These are phyloP conservation scores for Sclerotinia nivalis DNA, from an alignment of 2,329 filamentous ascomycete genomes.

Conservation along the genomic window DNA sequence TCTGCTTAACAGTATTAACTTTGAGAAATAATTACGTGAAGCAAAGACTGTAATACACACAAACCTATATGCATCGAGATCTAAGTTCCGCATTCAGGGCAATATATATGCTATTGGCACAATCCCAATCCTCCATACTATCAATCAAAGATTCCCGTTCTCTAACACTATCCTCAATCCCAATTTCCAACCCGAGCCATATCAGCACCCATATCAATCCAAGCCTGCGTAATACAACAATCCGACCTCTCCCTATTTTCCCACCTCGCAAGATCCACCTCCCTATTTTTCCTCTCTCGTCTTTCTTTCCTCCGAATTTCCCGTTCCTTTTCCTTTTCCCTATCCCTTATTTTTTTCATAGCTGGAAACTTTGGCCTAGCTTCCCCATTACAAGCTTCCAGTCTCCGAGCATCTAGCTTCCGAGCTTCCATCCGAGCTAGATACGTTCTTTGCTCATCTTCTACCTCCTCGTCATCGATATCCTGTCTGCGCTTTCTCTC, in stretches of 20 bases:
- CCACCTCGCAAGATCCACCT: neutral
- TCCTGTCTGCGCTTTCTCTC: neutral
- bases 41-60: neutral
- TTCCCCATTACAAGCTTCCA: neutral
- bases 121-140: neutral
- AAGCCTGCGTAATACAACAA: conserved; percentile 1
- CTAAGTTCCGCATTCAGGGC: neutral
- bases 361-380: no score
- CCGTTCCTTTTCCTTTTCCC: neutral
- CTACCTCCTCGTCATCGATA: no score
- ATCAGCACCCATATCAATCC: conserved; percentile 8
- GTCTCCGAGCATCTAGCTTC: neutral
- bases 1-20: neutral
- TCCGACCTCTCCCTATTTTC: neutral
- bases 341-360: no score
- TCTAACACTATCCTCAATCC: neutral
- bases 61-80: no score
- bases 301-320: neutral
- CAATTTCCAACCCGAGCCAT: neutral
- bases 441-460: neutral
- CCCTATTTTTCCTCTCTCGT: neutral
- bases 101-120: neutral
- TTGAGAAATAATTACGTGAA: neutral
- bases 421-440: neutral
- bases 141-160: neutral